These are phyloP conservation scores for Asterophora parasitica DNA, from an alignment of 768 basidiomycete species.

Conservation along the genomic window DNA sequence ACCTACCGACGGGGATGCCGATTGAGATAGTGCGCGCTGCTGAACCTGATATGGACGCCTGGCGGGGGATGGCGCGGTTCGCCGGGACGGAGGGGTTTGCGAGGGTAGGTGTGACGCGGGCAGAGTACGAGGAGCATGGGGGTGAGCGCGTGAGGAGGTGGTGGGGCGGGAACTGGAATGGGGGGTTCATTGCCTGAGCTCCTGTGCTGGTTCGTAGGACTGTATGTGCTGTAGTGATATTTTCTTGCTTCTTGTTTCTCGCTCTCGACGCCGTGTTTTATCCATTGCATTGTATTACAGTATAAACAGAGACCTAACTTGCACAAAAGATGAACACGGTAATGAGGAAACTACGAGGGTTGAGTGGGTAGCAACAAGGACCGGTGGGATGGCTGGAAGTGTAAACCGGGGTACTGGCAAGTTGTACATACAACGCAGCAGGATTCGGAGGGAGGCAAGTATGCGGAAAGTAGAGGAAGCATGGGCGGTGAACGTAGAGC, in stretches of 20 bases:
- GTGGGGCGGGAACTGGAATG: slow-evolving; percentile 92
- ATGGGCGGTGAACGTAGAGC: neutral
- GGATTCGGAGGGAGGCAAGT: too few relatives aligned
- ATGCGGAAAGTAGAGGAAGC: too few relatives aligned
- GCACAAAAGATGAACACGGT: slow-evolving; percentile 17
- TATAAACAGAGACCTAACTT: slow-evolving; percentile 18
- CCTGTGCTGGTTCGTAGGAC: neutral
- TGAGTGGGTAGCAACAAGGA: slow-evolving; percentile 4
- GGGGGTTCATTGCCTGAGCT: slow-evolving; percentile 16
- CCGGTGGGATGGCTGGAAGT: slow-evolving; percentile 1
- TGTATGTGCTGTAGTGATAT: too few relatives aligned
- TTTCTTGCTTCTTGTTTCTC: neutral
- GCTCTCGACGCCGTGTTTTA: slow-evolving; percentile 7
- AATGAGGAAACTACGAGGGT: slow-evolving; percentile 5
- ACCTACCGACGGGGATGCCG: slow-evolving; percentile 78
- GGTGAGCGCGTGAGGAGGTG: slow-evolving; percentile 83
- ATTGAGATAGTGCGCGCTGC: slow-evolving; percentile 59
- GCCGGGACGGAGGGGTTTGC: slow-evolving; percentile 51
- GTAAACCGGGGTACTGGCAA: slow-evolving; percentile 2
- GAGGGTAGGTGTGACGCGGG: slow-evolving; percentile 57
- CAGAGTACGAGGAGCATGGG: slow-evolving; percentile 89
- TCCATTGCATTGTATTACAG: slow-evolving; percentile 21
- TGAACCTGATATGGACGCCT: slow-evolving; percentile 74
- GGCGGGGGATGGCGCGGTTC: slow-evolving; percentile 89
- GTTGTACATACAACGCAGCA: neutral